Evolutionary conservation across 1,284 basidiomycete genomes (phyloP).

Genomic region (Neonothopanus nambi): DNA sequence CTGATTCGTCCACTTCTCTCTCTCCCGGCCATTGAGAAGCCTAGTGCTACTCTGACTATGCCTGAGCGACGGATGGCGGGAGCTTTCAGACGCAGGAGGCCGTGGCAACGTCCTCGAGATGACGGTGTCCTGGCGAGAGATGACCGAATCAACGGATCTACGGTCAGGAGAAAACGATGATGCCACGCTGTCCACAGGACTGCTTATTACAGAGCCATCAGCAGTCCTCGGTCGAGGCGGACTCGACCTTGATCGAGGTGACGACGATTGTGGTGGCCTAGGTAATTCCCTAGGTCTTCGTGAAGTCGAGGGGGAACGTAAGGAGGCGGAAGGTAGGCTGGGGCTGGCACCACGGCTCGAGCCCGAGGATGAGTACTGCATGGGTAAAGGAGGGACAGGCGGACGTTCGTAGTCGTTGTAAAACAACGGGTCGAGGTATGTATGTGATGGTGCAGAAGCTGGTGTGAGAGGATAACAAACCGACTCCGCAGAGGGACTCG

Average conservation of each 20-base stretch:
- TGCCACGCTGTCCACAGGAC: neutral
- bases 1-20: constrained; percentile 14
- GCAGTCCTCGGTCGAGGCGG: constrained; percentile 21
- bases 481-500: constrained; percentile 42
- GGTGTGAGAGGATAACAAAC: constrained; percentile 32
- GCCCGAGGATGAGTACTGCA: constrained; percentile 27
- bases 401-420: constrained; percentile 32
- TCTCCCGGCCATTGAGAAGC: constrained; percentile 7
- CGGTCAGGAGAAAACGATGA: constrained; percentile 8
- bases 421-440: constrained; percentile 41
- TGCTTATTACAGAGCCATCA: neutral
- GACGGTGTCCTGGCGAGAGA: constrained; percentile 5
- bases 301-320: constrained; percentile 18
- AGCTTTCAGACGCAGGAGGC: constrained; percentile 8
- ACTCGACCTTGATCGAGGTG: constrained; percentile 28
- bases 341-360: constrained; percentile 22
- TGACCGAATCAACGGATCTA: constrained; percentile 12
- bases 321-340: constrained; percentile 21
- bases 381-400: constrained; percentile 36
- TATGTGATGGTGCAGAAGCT: constrained; percentile 36
- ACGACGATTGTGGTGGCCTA: constrained; percentile 15
- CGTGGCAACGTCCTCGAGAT: constrained; percentile 6
- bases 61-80: constrained; percentile 4
- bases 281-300: constrained; percentile 27
- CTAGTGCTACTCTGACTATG: constrained; percentile 16